These are phyloP conservation scores for Mollisiaceae sp. DNA, from an alignment of 2,329 filamentous ascomycete genomes.

Conservation along the genomic window DNA sequence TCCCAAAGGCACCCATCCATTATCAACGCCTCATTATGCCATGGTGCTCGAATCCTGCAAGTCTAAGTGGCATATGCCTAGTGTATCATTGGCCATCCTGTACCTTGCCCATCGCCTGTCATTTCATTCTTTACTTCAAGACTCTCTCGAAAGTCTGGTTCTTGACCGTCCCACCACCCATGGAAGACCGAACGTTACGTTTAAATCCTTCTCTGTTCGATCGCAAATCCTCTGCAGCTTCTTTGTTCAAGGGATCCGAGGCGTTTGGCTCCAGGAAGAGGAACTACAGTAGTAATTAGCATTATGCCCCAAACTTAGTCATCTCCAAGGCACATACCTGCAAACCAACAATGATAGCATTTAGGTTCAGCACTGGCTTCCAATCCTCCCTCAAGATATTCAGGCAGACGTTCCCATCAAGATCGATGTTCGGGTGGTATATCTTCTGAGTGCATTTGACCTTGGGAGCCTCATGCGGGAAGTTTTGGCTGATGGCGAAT, in stretches of 20 bases:
- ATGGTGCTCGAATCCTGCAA: constrained; percentile 32
- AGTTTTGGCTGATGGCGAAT: constrained; percentile 92
- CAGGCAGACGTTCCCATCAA: constrained; percentile 96
- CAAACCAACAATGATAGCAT: constrained; percentile 93
- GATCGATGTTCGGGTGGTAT: constrained; percentile 98
- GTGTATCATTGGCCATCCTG: constrained; percentile 20
- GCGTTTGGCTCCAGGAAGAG: constrained; percentile 98
- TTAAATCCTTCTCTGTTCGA: constrained; percentile 87
- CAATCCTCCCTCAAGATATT: constrained; percentile 98
- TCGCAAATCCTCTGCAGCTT: constrained; percentile 91
- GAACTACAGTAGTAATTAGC: constrained; percentile 63
- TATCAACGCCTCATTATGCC: constrained; percentile 40
- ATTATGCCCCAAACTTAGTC: background rate
- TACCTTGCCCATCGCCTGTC: background rate
- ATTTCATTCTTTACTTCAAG: constrained; percentile 52
- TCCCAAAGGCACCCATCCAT: constrained; percentile 28
- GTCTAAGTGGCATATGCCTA: constrained; percentile 32
- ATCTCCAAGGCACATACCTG: constrained; percentile 62
- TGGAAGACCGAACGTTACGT: constrained; percentile 83
- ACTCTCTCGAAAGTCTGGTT: constrained; percentile 80
- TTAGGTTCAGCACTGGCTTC: constrained; percentile 97
- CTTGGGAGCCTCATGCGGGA: constrained; percentile 96
- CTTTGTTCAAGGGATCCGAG: constrained; percentile 97
- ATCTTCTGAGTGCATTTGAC: constrained; percentile 98
- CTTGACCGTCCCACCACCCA: constrained; percentile 80